Evolutionary conservation across 2,329 filamentous ascomycete genomes (phyloP).

Genomic region (Penicillium sp.): DNA sequence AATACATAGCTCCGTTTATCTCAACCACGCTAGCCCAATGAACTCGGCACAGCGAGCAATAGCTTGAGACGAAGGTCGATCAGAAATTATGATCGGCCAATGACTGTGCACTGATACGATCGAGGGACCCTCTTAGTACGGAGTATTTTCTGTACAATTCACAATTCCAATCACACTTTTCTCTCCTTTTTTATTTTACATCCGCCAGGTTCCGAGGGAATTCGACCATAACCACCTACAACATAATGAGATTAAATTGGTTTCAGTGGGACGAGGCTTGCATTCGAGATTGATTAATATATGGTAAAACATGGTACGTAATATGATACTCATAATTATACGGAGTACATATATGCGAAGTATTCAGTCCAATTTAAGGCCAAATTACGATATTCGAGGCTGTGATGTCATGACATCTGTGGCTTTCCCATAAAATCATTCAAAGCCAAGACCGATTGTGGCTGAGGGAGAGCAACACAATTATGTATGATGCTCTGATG

Average conservation of each 20-base stretch:
- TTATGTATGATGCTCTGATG: background rate
- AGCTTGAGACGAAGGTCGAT: background rate
- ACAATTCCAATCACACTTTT: background rate
- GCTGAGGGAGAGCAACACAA: background rate
- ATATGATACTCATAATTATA: background rate
- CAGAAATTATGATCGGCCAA: constrained; percentile 6
- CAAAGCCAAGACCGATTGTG: background rate
- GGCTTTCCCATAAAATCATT: background rate
- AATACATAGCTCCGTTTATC: background rate
- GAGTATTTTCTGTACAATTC: background rate
- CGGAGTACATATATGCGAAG: background rate
- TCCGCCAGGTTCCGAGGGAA: constrained; percentile 2
- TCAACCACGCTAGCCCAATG: background rate
- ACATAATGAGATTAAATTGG: background rate
- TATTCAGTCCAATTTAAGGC: background rate
- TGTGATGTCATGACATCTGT: constrained; percentile 7
- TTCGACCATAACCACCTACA: background rate
- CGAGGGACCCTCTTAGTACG: background rate
- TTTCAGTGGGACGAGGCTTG: background rate
- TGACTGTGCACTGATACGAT: constrained; percentile 1
- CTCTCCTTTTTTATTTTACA: background rate
- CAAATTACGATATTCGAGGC: background rate
- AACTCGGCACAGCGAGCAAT: background rate
- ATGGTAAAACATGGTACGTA: background rate
- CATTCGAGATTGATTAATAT: background rate